Percentiles rank a stretch among this genome's conserved stretches.
These are phyloP conservation scores for Zygnema circumcarinatum DNA, from an alignment of 139 green algal species.

Conservation along the genomic window DNA sequence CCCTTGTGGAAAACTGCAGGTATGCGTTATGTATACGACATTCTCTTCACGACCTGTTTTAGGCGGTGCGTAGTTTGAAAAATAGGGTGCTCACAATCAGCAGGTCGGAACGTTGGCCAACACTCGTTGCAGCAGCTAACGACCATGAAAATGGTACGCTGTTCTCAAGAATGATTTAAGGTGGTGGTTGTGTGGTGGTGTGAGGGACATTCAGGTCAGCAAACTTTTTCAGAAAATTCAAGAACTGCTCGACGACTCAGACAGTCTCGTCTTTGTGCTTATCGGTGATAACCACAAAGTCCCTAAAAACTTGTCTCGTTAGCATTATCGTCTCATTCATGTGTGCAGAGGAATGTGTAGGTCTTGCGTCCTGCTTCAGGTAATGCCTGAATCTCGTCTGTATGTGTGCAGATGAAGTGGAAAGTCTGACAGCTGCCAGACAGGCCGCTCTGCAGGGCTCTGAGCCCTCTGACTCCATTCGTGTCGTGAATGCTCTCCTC, in stretches of 20 bases:
- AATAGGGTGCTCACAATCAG: neutral
- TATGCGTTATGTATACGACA: neutral
- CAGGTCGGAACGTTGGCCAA: too few species aligned
- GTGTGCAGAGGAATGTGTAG: neutral
- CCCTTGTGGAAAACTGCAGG: neutral
- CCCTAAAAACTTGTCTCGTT: too few species aligned
- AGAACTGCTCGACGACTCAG: slow-evolving; percentile 85
- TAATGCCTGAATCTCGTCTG: neutral
- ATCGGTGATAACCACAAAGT: too few species aligned
- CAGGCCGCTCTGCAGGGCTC: slow-evolving; percentile 73
- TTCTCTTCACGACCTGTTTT: neutral
- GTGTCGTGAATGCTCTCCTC: slow-evolving; percentile 92
- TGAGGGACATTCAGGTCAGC: slow-evolving; percentile 54
- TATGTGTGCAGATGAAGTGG: slow-evolving; percentile 66
- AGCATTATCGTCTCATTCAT: slow-evolving; percentile 25
- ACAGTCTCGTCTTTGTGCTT: slow-evolving; percentile 92
- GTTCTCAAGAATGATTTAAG: too few species aligned
- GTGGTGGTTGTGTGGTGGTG: too few species aligned
- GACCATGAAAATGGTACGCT: too few species aligned
- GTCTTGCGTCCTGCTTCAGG: neutral
- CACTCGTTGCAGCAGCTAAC: too few species aligned
- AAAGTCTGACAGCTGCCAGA: slow-evolving; percentile 83
- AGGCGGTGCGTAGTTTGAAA: neutral
- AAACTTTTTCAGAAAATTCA: slow-evolving; percentile 85
- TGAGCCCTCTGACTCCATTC: slow-evolving; percentile 91